Conservation (phyloP, 1,284 basidiomycete species). For the Amylostereum areolatum region DNA sequence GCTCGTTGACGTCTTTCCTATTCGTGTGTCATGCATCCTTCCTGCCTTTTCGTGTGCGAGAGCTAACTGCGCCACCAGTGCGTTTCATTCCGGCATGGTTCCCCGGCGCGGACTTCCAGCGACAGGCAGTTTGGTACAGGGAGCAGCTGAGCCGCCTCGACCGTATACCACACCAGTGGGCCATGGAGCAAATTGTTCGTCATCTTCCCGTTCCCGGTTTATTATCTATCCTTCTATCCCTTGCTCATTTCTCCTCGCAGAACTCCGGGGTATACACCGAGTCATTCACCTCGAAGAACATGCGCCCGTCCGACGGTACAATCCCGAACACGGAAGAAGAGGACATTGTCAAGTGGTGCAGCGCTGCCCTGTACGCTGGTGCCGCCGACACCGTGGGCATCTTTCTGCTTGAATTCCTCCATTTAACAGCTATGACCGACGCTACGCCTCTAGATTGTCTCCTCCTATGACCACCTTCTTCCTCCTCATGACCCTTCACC, state of each 20-base stretch:
- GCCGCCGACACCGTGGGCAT: conserved; percentile 39
- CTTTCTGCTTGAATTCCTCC: not conserved
- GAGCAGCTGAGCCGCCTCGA: conserved; percentile 17
- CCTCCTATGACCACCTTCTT: conserved; percentile 30
- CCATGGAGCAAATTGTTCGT: conserved; percentile 26
- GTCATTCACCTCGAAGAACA: conserved; percentile 31
- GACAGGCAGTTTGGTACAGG: conserved; percentile 14
- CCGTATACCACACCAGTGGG: conserved; percentile 25
- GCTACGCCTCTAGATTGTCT: not conserved
- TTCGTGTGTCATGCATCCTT: conserved; percentile 11
- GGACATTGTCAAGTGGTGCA: conserved; percentile 27
- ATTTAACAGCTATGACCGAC: not conserved
- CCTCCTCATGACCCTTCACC: conserved; percentile 51
- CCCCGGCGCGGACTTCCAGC: conserved; percentile 32
- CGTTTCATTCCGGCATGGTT: conserved; percentile 35
- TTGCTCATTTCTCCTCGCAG: conserved; percentile 14
- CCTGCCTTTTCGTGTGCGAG: not conserved
- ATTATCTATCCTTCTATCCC: not conserved
- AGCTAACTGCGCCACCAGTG: conserved; percentile 21
- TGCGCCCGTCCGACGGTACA: conserved; percentile 20
- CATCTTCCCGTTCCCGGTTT: too few species aligned
- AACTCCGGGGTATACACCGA: conserved; percentile 23
- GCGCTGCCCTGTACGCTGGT: conserved; percentile 31
- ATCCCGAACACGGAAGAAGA: conserved; percentile 19
- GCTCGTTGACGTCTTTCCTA: conserved; percentile 18